Base-by-base conservation (phyloP, 495 filamentous ascomycete species). In the Xylaria intraflava region DNA sequence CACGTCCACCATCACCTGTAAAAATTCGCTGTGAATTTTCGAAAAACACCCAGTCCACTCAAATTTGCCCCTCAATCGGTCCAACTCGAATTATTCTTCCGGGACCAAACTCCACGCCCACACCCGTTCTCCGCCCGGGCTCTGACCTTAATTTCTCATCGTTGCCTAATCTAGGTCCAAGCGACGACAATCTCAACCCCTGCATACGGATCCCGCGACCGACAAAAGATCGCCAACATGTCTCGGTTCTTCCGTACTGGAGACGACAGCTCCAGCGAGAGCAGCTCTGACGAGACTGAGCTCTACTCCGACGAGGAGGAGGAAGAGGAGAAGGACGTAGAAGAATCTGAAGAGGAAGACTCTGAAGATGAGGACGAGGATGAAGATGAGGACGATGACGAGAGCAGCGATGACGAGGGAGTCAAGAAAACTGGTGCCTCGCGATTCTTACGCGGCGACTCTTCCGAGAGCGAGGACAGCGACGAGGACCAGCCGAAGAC, bases 181-280 rank as follows among this genome's bases (percentile, higher is more conserved):
- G 29, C 40, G 30, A 46, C 33, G 41, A 17, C 42, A 29, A 39
- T 7, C 23, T 22, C 24, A 24, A 22, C 3, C 31, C 16, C n/a
- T 20, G 12, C 22, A 17, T 10, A 23, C 47, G n/a, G 12, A 40
- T 51, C 11, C 29, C 20, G 20, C 12, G 8, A 55, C 23, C 27
- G 27, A 30, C 49, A 11, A 16, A 27, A 27, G 27, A 23, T 27
- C 20, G 20, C 54, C 65, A 83, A 57, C 51, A 90, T 90, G 86
- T 97, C 93, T 82, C 88, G 92, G 69, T 98, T 98, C 77, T 97
- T 97, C 82, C 87, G 89, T 72, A 85, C 85, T 62, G 86, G 85
- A 70, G 88, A 89, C 74, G 91, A 90, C 78, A 91, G 90, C 73
- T 93, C 88, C 64, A 74, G 78, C 60, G 83, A 83, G 70, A 82